A percentile compares a stretch with the other conserved stretches of the same genome.
Evolutionary conservation across 169 alveolate genomes (phyloP).

Genomic region (Cryptosporidium canis): DNA sequence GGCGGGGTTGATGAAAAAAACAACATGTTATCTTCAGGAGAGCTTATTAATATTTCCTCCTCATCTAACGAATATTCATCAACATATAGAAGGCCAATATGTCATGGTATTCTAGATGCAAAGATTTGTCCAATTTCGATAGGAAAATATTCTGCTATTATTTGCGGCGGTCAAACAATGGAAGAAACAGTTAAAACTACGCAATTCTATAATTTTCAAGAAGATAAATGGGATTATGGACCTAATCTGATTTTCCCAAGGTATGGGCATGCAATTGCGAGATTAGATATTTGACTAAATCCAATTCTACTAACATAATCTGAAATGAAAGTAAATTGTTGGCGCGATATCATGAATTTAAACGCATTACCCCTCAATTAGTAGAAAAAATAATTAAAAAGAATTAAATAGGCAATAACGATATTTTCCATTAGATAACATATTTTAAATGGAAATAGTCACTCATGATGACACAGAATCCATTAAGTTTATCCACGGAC

Average conservation of each 20-base stretch:
- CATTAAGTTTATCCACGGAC: slow-evolving; percentile 53
- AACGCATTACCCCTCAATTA: too few species aligned
- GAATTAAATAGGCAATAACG: background rate
- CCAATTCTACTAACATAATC: too few species aligned
- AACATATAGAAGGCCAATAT: slow-evolving; percentile 47
- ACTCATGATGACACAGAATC: slow-evolving; percentile 61
- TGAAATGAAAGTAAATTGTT: too few species aligned
- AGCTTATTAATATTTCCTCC: background rate
- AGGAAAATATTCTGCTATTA: slow-evolving; percentile 41
- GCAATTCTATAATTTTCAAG: slow-evolving; percentile 21
- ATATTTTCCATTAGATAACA: background rate
- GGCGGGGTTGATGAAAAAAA: slow-evolving; percentile 49
- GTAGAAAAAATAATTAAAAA: background rate
- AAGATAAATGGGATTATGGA: slow-evolving; percentile 45
- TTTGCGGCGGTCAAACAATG: slow-evolving; percentile 46
- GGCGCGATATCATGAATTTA: too few species aligned
- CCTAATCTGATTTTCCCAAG: slow-evolving; percentile 41
- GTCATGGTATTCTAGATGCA: background rate
- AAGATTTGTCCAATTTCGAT: background rate
- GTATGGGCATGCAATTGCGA: slow-evolving; percentile 51
- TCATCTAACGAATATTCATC: slow-evolving; percentile 8
- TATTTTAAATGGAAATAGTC: slow-evolving; percentile 23
- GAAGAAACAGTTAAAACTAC: slow-evolving; percentile 12
- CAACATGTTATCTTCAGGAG: slow-evolving; percentile 46
- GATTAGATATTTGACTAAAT: slow-evolving; percentile 15